Evolutionary conservation across 179 eudicot species (phyloP), one percentile per base, ranked within the genome.

Genomic region (Carnegiea gigantea): DNA sequence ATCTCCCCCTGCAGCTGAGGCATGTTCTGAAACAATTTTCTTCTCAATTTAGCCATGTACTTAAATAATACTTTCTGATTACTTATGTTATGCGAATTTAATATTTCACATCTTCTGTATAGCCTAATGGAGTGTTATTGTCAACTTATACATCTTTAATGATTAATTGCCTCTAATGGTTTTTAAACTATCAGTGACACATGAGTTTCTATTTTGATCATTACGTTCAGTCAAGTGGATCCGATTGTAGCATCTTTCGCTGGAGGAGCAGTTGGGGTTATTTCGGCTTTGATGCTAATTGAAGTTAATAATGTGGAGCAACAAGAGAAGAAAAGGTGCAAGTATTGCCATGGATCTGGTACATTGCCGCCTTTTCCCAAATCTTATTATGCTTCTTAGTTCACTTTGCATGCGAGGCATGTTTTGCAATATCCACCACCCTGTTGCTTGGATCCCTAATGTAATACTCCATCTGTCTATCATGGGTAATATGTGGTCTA

Each of bases 291-390:
- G 85, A 92, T 95, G 97, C 83, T 95, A 64, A 88, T 95, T 82
- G 98, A 95, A 85, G 93, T 88, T 65, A 93, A 91, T 81, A 95
- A 95, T 79, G 98, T 95, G 59, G 89, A 89, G 78, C 98, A 91
- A 85, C 98, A 95, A 87, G 94, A 93, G 91, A 92, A 95, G 89
- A 95, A 95, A 90, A 86, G 95, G 81, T 95, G 98, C 97, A 93
- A 89, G 84, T 95, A 95, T 82, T 95, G 98, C 87, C 90, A 87
- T 84, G 98, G 98, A 89, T 91, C 95, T 76, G 98, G 98, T 95
- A 87, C 30, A 84, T 11, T 76, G 60, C 81, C 72, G 53, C 17
- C 48, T 85, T 76, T 79, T 33, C 72, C 76, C 59, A 48, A 73
- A 65, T 46, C 15, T 71, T 73, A 18, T 23, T 68, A 33, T 44